Evolutionary conservation across 2,329 filamentous ascomycete species (phyloP).

Genomic region (Verticillium longisporum): DNA sequence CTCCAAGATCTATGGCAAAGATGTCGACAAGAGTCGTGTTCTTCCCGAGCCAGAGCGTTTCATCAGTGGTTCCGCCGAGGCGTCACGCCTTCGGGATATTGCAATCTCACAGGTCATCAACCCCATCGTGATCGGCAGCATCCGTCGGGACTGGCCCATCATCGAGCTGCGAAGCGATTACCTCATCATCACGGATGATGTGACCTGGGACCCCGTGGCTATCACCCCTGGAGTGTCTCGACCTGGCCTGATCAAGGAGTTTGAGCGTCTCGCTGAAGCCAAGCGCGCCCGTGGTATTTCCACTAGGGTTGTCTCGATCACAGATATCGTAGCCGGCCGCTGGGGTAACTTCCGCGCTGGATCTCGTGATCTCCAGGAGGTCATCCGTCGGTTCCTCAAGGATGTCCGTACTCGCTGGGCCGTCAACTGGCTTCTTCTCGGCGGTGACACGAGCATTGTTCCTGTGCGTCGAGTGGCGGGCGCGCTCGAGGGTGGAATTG

Average conservation of each 20-base stretch:
- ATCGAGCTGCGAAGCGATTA: neutral
- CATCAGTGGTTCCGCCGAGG: neutral
- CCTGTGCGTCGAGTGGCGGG: neutral
- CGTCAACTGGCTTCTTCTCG: neutral
- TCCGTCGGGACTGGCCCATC: neutral
- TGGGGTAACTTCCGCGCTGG: neutral
- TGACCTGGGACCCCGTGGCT: neutral
- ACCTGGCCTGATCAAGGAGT: neutral
- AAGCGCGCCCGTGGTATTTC: neutral
- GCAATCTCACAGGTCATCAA: neutral
- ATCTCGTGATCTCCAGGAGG: neutral
- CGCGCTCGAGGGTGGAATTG: neutral
- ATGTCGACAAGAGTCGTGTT: neutral
- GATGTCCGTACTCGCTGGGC: neutral
- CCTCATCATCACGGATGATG: neutral
- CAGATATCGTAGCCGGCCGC: neutral
- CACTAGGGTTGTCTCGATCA: neutral
- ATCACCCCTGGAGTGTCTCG: neutral
- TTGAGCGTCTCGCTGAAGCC: neutral
- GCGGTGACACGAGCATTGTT: neutral
- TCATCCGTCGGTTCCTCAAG: conserved; percentile 1
- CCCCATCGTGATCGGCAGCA: neutral
- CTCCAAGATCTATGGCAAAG: neutral
- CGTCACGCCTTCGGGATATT: neutral
- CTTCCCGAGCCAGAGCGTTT: neutral